Conservation (phyloP, 2,329 filamentous ascomycete species). For the Aspergillus japonicus region DNA sequence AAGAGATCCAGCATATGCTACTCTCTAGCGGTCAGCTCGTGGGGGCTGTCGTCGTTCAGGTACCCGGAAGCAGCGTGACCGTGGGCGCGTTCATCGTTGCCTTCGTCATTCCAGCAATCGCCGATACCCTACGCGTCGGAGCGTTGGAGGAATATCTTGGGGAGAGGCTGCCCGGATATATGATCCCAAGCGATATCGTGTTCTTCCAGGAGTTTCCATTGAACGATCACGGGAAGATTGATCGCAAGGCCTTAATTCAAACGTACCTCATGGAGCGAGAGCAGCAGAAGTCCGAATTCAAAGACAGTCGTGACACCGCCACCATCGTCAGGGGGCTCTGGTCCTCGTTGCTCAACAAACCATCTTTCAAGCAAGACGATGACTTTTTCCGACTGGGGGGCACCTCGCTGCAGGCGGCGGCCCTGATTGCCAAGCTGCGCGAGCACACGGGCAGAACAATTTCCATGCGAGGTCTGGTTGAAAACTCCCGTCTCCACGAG, state of each 20-base stretch:
- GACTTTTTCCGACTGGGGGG: slow-evolving; percentile 11
- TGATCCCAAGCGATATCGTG: slow-evolving; percentile 67
- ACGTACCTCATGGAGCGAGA: not conserved
- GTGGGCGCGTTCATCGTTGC: slow-evolving; percentile 7
- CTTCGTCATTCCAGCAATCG: slow-evolving; percentile 8
- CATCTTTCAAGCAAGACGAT: slow-evolving; percentile 4
- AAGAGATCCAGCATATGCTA: slow-evolving; percentile 78
- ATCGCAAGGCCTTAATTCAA: slow-evolving; percentile 17
- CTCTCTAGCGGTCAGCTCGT: not conserved
- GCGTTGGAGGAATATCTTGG: slow-evolving; percentile 64
- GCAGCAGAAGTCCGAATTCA: not conserved
- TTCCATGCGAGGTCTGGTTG: slow-evolving; percentile 9
- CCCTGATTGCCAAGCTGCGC: slow-evolving; percentile 2
- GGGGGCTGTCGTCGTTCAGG: slow-evolving; percentile 1
- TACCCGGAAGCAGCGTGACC: not conserved
- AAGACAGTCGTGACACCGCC: not conserved
- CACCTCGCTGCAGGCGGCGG: slow-evolving; percentile 11
- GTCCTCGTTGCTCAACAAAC: slow-evolving; percentile 4
- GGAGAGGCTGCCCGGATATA: slow-evolving; percentile 65
- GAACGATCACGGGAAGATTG: slow-evolving; percentile 70
- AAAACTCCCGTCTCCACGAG: slow-evolving; percentile 1
- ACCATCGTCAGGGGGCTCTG: slow-evolving; percentile 3
- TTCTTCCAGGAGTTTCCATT: slow-evolving; percentile 65
- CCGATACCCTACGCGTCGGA: slow-evolving; percentile 36
- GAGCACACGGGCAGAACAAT: slow-evolving; percentile 4